phyloP scores from a whole-genome alignment of 2,329 filamentous ascomycete species.

The Monilinia fructicola region DNA sequence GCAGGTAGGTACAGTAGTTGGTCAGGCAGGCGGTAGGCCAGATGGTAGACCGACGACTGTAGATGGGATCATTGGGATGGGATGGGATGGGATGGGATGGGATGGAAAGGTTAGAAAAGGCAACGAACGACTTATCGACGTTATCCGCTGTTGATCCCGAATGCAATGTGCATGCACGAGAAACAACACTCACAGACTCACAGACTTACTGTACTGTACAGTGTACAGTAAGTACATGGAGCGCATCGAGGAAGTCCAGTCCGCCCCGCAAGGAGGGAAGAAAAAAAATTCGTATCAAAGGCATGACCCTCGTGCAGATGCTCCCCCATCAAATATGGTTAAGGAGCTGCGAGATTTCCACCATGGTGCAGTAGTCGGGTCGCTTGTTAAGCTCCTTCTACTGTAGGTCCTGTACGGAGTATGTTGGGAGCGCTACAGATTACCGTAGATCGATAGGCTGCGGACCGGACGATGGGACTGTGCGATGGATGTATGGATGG shows the following conservation, averaged over 20 bases:
- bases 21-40: neutral
- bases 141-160: conserved; percentile 5
- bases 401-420: too few relatives aligned
- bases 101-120: neutral
- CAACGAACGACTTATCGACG: neutral
- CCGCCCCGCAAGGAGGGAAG: too few relatives aligned
- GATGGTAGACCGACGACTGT: too few relatives aligned
- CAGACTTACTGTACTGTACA: too few relatives aligned
- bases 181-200: too few relatives aligned
- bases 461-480: too few relatives aligned
- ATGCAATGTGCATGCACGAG: neutral
- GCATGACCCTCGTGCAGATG: neutral
- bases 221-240: neutral
- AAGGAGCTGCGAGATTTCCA: neutral
- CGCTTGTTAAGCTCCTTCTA: neutral
- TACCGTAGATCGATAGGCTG: too few relatives aligned
- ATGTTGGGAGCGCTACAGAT: neutral
- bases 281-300: neutral
- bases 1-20: too few relatives aligned
- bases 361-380: neutral
- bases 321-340: neutral
- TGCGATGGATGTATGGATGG: too few relatives aligned
- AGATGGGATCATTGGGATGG: too few relatives aligned
- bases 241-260: too few relatives aligned
- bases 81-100: too few relatives aligned